Conservation (phyloP, 305 asterid genomes). For the Solanum hybrid region DNA sequence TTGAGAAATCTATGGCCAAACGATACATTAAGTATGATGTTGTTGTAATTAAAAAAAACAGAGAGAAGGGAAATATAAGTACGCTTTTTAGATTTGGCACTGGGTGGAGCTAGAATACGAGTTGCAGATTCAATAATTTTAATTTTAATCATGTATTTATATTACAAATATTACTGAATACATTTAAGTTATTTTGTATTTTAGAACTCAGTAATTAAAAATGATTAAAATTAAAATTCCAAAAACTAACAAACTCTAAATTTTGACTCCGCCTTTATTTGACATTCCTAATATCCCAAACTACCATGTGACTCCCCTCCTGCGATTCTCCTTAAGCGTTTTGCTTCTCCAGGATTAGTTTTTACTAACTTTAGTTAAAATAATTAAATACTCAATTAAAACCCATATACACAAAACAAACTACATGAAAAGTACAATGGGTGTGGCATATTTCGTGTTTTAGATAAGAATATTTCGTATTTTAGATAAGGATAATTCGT, state of each 20-base stretch:
- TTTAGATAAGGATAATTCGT: not conserved
- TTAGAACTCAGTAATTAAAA: not conserved
- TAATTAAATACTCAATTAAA: no score
- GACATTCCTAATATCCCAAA: not conserved
- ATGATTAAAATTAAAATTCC: not conserved
- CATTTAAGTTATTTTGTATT: not conserved
- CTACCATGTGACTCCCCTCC: not conserved
- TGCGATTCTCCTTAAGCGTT: not conserved
- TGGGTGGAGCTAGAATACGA: not conserved
- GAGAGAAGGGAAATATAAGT: not conserved
- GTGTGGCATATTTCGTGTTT: no score
- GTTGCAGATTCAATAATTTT: not conserved
- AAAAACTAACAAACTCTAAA: not conserved
- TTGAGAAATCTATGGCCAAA: no score
- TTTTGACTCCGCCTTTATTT: no score
- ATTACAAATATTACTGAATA: not conserved
- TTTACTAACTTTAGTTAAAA: not conserved
- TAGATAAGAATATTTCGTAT: not conserved
- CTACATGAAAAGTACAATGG: no score
- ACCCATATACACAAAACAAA: no score
- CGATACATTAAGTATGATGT: no score
- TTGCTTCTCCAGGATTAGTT: not conserved
- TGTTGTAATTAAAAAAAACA: no score
- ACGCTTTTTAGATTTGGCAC: not conserved
- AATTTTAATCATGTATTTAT: not conserved